Evolutionary conservation across 345 rosid species (phyloP).

Genomic region (Populus ilicifolia): DNA sequence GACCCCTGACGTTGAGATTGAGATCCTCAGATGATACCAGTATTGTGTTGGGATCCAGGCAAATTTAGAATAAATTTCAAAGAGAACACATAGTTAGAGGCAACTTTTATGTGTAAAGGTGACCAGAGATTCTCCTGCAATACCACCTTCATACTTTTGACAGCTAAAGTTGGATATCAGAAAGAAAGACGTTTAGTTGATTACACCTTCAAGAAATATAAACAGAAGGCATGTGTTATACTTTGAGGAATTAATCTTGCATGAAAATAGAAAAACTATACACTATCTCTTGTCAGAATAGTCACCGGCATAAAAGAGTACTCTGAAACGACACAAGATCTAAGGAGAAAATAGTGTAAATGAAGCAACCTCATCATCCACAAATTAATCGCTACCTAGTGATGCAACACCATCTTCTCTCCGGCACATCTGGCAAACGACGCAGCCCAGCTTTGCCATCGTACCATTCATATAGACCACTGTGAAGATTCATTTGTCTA

Average conservation of each 20-base stretch:
- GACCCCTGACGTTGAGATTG: no score
- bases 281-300: neutral
- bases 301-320: neutral
- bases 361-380: neutral
- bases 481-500: neutral
- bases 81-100: no score
- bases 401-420: neutral
- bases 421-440: neutral
- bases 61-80: no score
- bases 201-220: neutral
- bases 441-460: neutral
- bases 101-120: no score
- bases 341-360: neutral
- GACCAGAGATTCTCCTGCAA: conserved; percentile 79
- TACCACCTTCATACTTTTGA: conserved; percentile 98
- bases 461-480: neutral
- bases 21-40: no score
- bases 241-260: neutral
- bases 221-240: neutral
- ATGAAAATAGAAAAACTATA: neutral
- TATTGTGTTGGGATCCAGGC: no score
- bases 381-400: neutral
- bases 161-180: conserved; percentile 47
- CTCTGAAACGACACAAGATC: neutral
- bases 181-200: conserved; percentile 16